Evolutionary conservation across 495 filamentous ascomycete genomes (phyloP).

Genomic region (Annulohypoxylon stygium): DNA sequence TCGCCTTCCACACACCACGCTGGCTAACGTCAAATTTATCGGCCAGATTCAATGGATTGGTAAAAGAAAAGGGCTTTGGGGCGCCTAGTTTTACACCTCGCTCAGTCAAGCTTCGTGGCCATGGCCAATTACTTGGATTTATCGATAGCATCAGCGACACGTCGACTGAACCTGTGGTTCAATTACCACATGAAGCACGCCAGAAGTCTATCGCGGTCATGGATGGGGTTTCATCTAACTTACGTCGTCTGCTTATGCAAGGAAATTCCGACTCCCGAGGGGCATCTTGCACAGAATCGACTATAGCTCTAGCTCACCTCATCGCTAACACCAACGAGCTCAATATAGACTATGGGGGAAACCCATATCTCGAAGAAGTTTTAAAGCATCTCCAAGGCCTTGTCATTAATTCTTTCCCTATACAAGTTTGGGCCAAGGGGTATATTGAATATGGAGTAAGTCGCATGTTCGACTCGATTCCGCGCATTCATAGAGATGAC

Average conservation of each 20-base stretch:
- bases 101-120: not conserved
- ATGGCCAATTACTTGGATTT: slow-evolving; percentile 12
- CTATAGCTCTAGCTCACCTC: not conserved
- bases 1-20: slow-evolving; percentile 16
- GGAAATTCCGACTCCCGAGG: not conserved
- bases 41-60: not conserved
- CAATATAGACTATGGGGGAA: not conserved
- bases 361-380: not conserved
- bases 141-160: not conserved
- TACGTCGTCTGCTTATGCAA: not conserved
- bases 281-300: not conserved
- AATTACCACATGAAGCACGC: not conserved
- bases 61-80: not conserved
- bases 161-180: too few relatives aligned
- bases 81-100: not conserved
- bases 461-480: not conserved
- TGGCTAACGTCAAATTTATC: slow-evolving; percentile 25
- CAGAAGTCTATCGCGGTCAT: not conserved
- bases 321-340: not conserved
- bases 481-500: not conserved
- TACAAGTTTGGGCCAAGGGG: slow-evolving; percentile 5
- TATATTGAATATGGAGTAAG: not conserved
- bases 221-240: not conserved
- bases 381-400: not conserved
- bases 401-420: not conserved